phyloP scores from a whole-genome alignment of 2,329 filamentous ascomycete species.

The Endocalyx cinctus region DNA sequence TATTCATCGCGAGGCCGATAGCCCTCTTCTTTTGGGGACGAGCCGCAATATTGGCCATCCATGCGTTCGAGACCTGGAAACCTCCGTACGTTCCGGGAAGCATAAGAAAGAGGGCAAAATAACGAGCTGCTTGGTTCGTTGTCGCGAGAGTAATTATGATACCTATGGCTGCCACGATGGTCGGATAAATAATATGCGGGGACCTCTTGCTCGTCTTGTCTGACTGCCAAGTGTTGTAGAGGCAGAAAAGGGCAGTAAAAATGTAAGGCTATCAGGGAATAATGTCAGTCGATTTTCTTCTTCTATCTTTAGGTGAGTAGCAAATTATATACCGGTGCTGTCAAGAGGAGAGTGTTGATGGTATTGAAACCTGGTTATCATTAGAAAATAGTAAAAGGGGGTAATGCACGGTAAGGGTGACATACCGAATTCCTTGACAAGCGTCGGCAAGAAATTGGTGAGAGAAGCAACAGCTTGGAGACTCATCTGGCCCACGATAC shows the following conservation, averaged over 20 bases:
- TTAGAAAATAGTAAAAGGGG: too few species aligned
- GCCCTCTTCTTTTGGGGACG: constrained; percentile 21
- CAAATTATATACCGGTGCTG: constrained; percentile 16
- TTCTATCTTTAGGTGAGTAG: too few species aligned
- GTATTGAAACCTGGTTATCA: too few species aligned
- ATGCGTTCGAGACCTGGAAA: constrained; percentile 21
- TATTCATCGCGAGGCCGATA: constrained; percentile 21
- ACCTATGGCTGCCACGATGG: constrained; percentile 11
- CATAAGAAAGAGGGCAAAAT: constrained; percentile 20
- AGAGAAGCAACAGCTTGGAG: constrained; percentile 25
- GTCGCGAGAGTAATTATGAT: constrained; percentile 22
- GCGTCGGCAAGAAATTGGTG: constrained; percentile 28
- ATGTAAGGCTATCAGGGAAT: constrained; percentile 22
- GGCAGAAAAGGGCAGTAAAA: constrained; percentile 22
- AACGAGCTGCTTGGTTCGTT: constrained; percentile 14
- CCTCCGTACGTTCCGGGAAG: constrained; percentile 16
- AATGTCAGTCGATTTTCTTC: too few species aligned
- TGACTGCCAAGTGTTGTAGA: constrained; percentile 26
- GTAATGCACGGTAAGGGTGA: too few species aligned
- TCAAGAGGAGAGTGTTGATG: constrained; percentile 23
- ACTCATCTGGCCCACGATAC: constrained; percentile 22
- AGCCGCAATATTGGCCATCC: constrained; percentile 24
- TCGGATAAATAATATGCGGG: constrained; percentile 17
- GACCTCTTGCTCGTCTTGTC: constrained; percentile 21
- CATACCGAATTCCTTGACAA: constrained; percentile 26